Evolutionary conservation across 192 early-diverging fungal species (phyloP), one percentile per base, ranked within the genome.

Genomic region (Coemansia sp.): DNA sequence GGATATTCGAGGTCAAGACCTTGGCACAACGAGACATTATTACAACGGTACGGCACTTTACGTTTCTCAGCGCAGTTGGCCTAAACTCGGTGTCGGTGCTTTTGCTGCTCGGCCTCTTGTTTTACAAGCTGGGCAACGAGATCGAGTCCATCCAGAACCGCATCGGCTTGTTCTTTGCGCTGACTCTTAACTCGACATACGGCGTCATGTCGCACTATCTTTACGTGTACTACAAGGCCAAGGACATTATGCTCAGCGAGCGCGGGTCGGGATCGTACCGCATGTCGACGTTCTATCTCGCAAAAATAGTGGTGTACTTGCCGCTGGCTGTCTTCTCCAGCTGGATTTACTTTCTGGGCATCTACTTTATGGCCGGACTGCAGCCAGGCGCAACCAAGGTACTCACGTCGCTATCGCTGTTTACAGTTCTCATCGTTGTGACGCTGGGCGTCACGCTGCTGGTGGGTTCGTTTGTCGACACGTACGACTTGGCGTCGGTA

Each of bases 181-280:
- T 83, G 35, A 79, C 80, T 19, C 70, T 85, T 59, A 83, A 84
- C 67, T 76, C 81, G 43, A 80, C 83, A 10, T 85, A 84, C 58
- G 81, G 83, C 58, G 72, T 82, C 34, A 80, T 90, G 60, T 81
- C 83, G 68, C 85, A 86, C 53, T 74, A 72, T n/a, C 73, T 79
- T 19, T 72, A 64, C 33, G 62, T 75, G n/a, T 83, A 81, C 65
- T 76, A 67, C 44, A 65, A 76, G 39, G 65, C 84, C 54, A 76
- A 80, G 32, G 72, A 72, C 52, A 85, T 85, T 60, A 83, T 88
- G 74, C 60, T 81, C 14, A 82, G 80, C 34, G 89, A 91, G 63
- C 82, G 88, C 17, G 85, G 85, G 24, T 72, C 82, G 10, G 84
- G 87, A 6, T 83, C 84, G 7, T 91, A 88, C 79, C 76, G 89